These are phyloP conservation scores for Colletotrichum sp. DNA, from an alignment of 2,329 filamentous ascomycete genomes.

Conservation along the genomic window DNA sequence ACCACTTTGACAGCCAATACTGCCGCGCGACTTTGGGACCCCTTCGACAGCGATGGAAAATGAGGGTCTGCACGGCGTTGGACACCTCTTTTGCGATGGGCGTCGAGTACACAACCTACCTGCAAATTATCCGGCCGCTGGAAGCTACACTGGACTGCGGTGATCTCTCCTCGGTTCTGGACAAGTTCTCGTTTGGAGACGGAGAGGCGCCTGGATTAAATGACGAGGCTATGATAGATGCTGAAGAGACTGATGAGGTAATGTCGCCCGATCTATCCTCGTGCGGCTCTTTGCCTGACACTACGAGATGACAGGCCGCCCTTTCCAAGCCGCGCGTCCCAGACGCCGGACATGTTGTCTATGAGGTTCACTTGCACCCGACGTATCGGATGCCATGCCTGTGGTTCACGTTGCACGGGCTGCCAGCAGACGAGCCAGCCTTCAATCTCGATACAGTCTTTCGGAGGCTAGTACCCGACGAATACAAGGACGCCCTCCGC, in stretches of 20 bases:
- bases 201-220: conserved; percentile 27
- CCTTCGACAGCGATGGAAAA: conserved; percentile 58
- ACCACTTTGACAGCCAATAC: conserved; percentile 65
- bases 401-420: conserved; percentile 72
- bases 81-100: conserved; percentile 47
- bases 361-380: conserved; percentile 77
- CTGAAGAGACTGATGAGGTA: conserved; percentile 60
- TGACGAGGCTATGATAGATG: conserved; percentile 54
- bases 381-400: conserved; percentile 78
- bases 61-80: conserved; percentile 57
- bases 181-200: conserved; percentile 48
- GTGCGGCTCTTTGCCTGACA: not conserved
- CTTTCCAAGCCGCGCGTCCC: conserved; percentile 36
- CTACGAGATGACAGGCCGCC: conserved; percentile 40
- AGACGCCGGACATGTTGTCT: conserved; percentile 60
- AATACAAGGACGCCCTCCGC: conserved; percentile 67
- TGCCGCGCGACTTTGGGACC: conserved; percentile 62
- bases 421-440: conserved; percentile 59
- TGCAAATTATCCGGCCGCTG: conserved; percentile 62
- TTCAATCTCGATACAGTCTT: conserved; percentile 74
- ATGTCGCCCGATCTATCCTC: not conserved
- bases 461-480: conserved; percentile 70
- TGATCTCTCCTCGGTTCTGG: conserved; percentile 52
- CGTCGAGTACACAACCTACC: conserved; percentile 54
- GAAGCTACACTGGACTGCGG: conserved; percentile 47